Base-by-base conservation (phyloP, 352 stramenopile genomes). In the Elongisporangium anandrum region DNA sequence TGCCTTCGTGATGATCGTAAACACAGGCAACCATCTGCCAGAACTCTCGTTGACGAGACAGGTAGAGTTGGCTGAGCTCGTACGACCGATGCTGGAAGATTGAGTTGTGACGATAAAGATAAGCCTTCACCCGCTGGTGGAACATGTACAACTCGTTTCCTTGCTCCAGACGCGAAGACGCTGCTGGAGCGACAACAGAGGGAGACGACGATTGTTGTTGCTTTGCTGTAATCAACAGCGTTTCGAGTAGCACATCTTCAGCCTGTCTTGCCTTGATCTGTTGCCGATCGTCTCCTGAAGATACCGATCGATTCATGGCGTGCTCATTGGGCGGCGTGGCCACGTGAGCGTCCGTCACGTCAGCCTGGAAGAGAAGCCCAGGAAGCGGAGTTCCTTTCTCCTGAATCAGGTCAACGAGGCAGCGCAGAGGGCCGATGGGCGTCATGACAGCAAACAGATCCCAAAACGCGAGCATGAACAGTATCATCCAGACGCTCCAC, bases 401-500 rank as follows among this genome's bases (percentile, higher is more conserved):
- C 50, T 97, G 90, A 38, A 98, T 94, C 20, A 98, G 72, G 56
- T 98, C 83, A 8, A 94, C 92, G 2, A 99, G 75, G 17, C 88
- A 94, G 24, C 96, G 95, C 17, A 99, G 76, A 17, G 97, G 97
- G 12, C 97, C 97, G 59, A 96, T 92, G 0, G 97, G 97, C 9
- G 95, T 96, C 19, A 99, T 73, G 2, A 99, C 97, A 4, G 97
- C 97, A 65, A 97, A 99, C 7, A 99, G 74, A 73, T 99, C 97
- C 78, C 98, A 99, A 41, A 99, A 88, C 1, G 88, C 96, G 48
- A 99, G 72, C 39, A 98, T 90, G 12, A 98, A 68, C n/a, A 96
- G 66, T 4, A 96, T 70, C 60, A 90, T 90, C 88, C 88, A 96
- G 12, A 82, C 69, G 24, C 84, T 96, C 87, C 86, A 97, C 79